Evolutionary conservation across 805 yeast species (phyloP), one percentile per base, ranked within the genome.

Genomic region (Starmerella potacharoeniae): DNA sequence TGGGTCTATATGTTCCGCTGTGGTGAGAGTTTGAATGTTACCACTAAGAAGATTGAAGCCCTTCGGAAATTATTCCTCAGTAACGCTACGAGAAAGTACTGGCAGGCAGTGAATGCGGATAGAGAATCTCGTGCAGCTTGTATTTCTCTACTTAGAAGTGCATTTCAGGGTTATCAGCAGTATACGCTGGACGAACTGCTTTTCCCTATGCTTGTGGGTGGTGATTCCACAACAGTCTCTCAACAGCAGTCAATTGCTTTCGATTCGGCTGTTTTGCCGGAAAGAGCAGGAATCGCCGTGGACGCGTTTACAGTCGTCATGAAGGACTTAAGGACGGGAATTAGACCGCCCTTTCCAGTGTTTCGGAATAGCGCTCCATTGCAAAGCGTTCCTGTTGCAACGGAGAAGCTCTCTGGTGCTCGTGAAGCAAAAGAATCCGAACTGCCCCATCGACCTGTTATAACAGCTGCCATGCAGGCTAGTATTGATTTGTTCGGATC

Each of bases 1-100:
- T 93, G 98, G 98, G 95, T 90, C 0, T 93, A 86, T 65, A 71
- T 89, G 29, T 87, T 83, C 68, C 74, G 97, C 58, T 81, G 89
- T 60, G 79, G 95, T 0, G 98, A 95, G 61, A 84, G 97, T 0
- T 71, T 91, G 62, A 93, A 91, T 66, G 83, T 86, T 56, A 89
- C 95, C 0, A 81, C 90, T 3, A 83, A 89, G 63, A 83, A 83
- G 54, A 73, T 93, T 50, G 95, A 84, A 55, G 64, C 70, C 2
- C 70, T 93, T 36, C 80, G 83, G 55, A 76, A 77, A 49, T 58
- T 79, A 5, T 67, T 86, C 43, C 71, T 90, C 29, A 57, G 66
- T 13, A 71, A 71, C 41, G 78, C 54, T 3, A 44, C 77, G 56
- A 86, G 85, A 60, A 86, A 83, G 60, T 80, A 81, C 41, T 91